phyloP scores from a whole-genome alignment of 345 rosid species.

The Barbarea vulgaris region DNA sequence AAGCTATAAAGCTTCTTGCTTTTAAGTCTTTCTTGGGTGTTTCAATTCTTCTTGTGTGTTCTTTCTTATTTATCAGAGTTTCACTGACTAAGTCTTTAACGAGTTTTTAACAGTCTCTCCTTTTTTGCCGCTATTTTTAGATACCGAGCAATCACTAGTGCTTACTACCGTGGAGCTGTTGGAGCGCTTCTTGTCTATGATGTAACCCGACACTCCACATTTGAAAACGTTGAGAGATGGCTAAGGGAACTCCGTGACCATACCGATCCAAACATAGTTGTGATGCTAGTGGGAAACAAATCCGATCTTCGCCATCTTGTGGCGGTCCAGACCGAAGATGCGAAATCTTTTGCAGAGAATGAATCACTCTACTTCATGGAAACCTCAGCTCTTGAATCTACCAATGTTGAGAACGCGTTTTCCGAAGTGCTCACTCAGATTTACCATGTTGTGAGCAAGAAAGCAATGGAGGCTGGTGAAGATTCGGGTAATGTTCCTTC shows the following conservation, averaged over 20 bases:
- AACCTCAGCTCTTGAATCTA: conserved; percentile 87
- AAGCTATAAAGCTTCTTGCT: background rate
- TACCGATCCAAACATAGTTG: conserved; percentile 90
- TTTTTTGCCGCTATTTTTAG: conserved; percentile 32
- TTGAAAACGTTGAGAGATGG: conserved; percentile 92
- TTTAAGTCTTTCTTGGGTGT: background rate
- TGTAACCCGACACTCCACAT: conserved; percentile 86
- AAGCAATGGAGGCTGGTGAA: conserved; percentile 76
- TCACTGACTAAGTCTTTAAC: background rate
- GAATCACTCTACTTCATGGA: conserved; percentile 94
- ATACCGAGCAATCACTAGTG: conserved; percentile 96
- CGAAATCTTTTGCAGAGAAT: conserved; percentile 74
- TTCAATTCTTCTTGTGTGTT: background rate
- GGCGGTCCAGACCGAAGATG: conserved; percentile 84
- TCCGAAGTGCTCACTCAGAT: conserved; percentile 91
- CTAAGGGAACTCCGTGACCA: conserved; percentile 90
- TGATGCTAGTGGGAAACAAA: conserved; percentile 89
- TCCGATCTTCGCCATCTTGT: conserved; percentile 93
- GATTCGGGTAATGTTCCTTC: conserved; percentile 60
- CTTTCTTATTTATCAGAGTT: background rate
- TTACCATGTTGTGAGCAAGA: conserved; percentile 79
- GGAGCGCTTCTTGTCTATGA: conserved; percentile 91
- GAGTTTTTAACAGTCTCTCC: background rate
- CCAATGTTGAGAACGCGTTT: conserved; percentile 86
- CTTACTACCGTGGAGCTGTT: conserved; percentile 92